Evolutionary conservation across 805 yeast genomes (phyloP).

Genomic region (Kuraishia floccosa): DNA sequence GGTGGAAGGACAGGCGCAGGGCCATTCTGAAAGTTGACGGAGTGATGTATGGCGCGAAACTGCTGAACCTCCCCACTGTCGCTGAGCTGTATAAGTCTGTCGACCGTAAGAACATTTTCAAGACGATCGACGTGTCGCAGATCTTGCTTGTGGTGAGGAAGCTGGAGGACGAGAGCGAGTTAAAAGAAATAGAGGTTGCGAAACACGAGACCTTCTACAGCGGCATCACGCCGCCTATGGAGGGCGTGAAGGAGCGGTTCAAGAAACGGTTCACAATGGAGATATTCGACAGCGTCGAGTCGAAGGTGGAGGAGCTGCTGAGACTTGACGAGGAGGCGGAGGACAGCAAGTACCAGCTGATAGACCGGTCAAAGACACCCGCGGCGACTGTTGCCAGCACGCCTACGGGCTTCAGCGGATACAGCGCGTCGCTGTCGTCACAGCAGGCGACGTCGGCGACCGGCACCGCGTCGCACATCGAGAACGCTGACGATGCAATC

Average conservation of each 20-base stretch:
- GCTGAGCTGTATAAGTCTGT: constrained; percentile 82
- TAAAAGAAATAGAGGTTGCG: constrained; percentile 24
- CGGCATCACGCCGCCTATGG: constrained; percentile 78
- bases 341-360: constrained; percentile 63
- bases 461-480: not conserved
- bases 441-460: not conserved
- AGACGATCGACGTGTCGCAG: constrained; percentile 78
- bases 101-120: constrained; percentile 80
- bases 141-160: constrained; percentile 65
- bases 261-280: constrained; percentile 59
- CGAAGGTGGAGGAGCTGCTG: constrained; percentile 65
- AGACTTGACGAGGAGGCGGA: constrained; percentile 76
- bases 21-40: constrained; percentile 71
- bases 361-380: constrained; percentile 37
- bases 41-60: constrained; percentile 65
- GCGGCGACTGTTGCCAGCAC: constrained; percentile 19
- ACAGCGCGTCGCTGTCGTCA: not conserved
- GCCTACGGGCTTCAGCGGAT: constrained; percentile 6
- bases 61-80: constrained; percentile 83
- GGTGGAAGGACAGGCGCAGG: constrained; percentile 73
- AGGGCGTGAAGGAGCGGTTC: constrained; percentile 60
- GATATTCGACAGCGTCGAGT: constrained; percentile 69
- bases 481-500: not conserved
- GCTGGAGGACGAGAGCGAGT: constrained; percentile 30
- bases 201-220: constrained; percentile 36